Evolutionary conservation across 306 rosid genomes (phyloP).

Genomic region (Morella rubra): DNA sequence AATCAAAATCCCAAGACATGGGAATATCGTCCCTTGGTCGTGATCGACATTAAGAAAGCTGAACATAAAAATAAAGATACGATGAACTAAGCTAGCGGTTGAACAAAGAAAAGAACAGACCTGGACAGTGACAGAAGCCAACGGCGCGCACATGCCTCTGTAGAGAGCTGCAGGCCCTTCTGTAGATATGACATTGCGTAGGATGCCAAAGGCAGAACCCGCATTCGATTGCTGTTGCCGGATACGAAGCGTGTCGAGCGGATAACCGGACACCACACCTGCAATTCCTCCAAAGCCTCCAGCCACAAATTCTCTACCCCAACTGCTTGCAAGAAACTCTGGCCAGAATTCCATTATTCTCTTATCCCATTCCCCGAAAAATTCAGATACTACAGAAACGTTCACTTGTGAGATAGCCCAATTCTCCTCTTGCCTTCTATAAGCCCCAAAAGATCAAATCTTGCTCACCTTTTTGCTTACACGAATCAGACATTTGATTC

Average conservation of each 20-base stretch:
- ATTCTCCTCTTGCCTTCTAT: conserved; percentile 6
- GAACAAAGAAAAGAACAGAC: conserved; percentile 27
- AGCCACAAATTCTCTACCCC: conserved; percentile 88
- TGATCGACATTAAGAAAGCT: not conserved
- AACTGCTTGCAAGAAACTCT: conserved; percentile 69
- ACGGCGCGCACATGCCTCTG: conserved; percentile 85
- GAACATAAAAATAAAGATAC: not conserved
- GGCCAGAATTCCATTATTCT: conserved; percentile 75
- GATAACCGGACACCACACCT: conserved; percentile 77
- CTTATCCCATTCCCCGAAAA: not conserved
- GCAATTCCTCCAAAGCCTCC: conserved; percentile 92
- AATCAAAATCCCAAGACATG: not conserved
- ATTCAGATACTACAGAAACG: not conserved
- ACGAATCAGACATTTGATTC: conserved; percentile 8
- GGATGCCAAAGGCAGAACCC: conserved; percentile 58
- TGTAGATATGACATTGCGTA: conserved; percentile 44
- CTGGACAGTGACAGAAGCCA: conserved; percentile 89
- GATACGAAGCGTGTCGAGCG: conserved; percentile 73
- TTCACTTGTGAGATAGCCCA: not conserved
- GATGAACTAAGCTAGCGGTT: not conserved
- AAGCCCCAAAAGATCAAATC: not conserved
- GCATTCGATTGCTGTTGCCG: conserved; percentile 48
- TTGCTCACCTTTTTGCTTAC: conserved; percentile 4
- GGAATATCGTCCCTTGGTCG: not conserved
- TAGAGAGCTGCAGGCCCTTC: conserved; percentile 74